Evolutionary conservation across 2,329 filamentous ascomycete species (phyloP).

Genomic region (Cordyceps sp.): DNA sequence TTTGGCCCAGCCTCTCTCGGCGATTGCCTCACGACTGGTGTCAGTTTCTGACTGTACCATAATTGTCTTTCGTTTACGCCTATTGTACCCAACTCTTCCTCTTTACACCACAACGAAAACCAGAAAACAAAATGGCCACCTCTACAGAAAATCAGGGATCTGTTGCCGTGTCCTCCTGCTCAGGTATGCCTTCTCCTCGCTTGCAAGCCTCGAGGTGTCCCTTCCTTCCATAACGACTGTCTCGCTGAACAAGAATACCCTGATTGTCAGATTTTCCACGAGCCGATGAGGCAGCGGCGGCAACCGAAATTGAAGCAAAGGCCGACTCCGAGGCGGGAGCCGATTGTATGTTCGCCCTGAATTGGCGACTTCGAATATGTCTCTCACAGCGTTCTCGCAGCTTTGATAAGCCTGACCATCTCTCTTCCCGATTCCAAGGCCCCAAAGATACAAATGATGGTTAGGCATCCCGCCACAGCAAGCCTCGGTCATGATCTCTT

Average conservation of each 20-base stretch:
- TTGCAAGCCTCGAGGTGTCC: background rate
- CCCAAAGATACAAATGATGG: slow-evolving; percentile 71
- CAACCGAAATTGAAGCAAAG: slow-evolving; percentile 12
- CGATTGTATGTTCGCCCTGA: slow-evolving; percentile 13
- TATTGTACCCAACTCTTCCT: no score
- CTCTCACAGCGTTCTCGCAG: slow-evolving; percentile 10
- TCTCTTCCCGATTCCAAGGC: slow-evolving; percentile 61
- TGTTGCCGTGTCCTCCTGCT: slow-evolving; percentile 9
- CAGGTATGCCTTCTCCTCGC: slow-evolving; percentile 4
- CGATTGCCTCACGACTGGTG: no score
- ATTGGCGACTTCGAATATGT: background rate
- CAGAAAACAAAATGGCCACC: slow-evolving; percentile 15
- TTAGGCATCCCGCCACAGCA: slow-evolving; percentile 21
- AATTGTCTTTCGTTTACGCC: no score
- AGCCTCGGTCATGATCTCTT: background rate
- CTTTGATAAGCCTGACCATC: slow-evolving; percentile 50
- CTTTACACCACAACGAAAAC: no score
- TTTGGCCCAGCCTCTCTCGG: no score
- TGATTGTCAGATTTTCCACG: no score
- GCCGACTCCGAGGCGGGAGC: slow-evolving; percentile 14
- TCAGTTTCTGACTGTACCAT: no score
- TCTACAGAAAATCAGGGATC: slow-evolving; percentile 7
- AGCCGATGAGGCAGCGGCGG: slow-evolving; percentile 9
- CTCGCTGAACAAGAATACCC: slow-evolving; percentile 2
- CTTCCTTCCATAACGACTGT: no score